These are phyloP conservation scores for Phyllosticta citriasiana DNA, from an alignment of 2,329 filamentous ascomycete genomes.

Conservation along the genomic window DNA sequence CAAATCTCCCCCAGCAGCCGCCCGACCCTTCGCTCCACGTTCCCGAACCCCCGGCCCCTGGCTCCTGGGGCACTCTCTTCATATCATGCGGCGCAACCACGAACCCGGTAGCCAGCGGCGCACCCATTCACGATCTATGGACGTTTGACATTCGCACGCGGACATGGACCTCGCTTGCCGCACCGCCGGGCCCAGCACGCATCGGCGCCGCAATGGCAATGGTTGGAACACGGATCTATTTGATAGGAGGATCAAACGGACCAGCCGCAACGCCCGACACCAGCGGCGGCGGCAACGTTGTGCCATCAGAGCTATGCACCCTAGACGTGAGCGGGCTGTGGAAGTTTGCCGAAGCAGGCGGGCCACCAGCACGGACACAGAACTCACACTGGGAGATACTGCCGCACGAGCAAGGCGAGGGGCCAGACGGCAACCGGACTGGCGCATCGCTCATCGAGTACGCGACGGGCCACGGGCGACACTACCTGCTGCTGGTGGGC, in stretches of 20 bases:
- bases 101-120: slow-evolving; percentile 11
- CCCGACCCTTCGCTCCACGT: slow-evolving; percentile 31
- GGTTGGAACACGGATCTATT: slow-evolving; percentile 37
- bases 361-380: slow-evolving; percentile 19
- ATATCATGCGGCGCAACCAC: slow-evolving; percentile 37
- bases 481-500: slow-evolving; percentile 43
- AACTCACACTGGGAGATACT: slow-evolving; percentile 25
- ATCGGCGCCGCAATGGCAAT: slow-evolving; percentile 35
- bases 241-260: slow-evolving; percentile 30
- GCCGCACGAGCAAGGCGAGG: slow-evolving; percentile 16
- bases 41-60: slow-evolving; percentile 29
- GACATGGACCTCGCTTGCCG: slow-evolving; percentile 42
- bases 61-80: slow-evolving; percentile 41
- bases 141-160: slow-evolving; percentile 40
- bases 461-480: slow-evolving; percentile 42
- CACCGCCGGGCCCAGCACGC: slow-evolving; percentile 28
- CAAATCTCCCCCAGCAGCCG: slow-evolving; percentile 26
- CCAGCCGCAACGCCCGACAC: slow-evolving; percentile 16
- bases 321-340: slow-evolving; percentile 26
- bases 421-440: slow-evolving; percentile 32
- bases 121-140: slow-evolving; percentile 37
- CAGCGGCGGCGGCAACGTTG: slow-evolving; percentile 15
- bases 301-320: neutral
- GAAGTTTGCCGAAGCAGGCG: slow-evolving; percentile 26
- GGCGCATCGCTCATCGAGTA: slow-evolving; percentile 37